Conservation (phyloP, 2,329 filamentous ascomycete genomes). For the Basipetospora chlamydospora region DNA sequence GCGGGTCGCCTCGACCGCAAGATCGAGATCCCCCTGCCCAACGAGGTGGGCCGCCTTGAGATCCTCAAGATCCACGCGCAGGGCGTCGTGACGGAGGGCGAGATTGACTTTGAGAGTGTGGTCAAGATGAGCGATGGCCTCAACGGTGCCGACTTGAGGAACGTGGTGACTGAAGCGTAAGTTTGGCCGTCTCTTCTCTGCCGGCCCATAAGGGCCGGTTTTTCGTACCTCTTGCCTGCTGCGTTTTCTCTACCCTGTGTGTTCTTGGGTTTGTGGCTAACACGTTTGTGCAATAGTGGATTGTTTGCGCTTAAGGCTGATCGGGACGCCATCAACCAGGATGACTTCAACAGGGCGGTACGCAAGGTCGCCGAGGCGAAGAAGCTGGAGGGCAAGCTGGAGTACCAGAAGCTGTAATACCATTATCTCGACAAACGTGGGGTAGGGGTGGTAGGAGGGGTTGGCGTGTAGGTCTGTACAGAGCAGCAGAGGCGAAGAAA, state of each 20-base stretch:
- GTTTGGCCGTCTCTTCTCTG: conserved; percentile 29
- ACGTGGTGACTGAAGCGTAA: conserved; percentile 97
- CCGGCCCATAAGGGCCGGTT: no score
- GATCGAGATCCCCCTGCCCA: conserved; percentile 93
- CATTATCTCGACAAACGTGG: not conserved
- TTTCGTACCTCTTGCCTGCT: no score
- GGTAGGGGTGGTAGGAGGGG: no score
- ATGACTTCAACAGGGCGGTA: conserved; percentile 98
- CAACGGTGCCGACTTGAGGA: conserved; percentile 92
- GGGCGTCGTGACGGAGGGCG: conserved; percentile 76
- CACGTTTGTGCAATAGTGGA: conserved; percentile 58
- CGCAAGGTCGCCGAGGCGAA: conserved; percentile 94
- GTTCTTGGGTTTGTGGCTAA: no score
- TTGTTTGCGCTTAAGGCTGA: conserved; percentile 98
- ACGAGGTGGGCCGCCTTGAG: conserved; percentile 90
- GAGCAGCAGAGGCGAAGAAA: no score
- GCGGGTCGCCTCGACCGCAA: conserved; percentile 91
- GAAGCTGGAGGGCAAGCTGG: conserved; percentile 95
- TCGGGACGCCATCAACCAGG: conserved; percentile 87
- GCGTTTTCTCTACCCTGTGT: no score
- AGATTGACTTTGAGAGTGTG: conserved; percentile 97
- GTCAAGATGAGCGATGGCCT: conserved; percentile 99
- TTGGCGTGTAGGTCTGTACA: no score
- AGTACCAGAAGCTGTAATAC: conserved; percentile 86
- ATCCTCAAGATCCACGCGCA: conserved; percentile 95